A percentile compares a stretch with the other conserved stretches of the same genome.
Evolutionary conservation across 306 rosid species (phyloP).

Genomic region (Corylus americana): DNA sequence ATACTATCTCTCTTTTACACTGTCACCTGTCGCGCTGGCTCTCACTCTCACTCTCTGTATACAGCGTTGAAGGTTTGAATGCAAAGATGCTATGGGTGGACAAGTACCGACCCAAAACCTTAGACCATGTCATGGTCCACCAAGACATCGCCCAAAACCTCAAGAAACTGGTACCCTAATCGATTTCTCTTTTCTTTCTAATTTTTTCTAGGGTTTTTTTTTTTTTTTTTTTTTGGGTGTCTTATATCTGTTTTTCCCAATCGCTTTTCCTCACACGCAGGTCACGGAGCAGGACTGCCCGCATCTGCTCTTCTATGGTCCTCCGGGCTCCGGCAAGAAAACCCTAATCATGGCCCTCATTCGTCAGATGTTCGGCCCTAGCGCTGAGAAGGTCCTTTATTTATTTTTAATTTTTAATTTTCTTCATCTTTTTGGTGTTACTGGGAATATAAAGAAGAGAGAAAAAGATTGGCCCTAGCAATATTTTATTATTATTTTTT

Average conservation of each 20-base stretch:
- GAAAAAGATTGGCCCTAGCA: no score
- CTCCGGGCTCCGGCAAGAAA: constrained; percentile 97
- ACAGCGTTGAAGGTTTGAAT: neutral
- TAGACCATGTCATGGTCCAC: constrained; percentile 72
- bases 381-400: constrained; percentile 74
- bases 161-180: constrained; percentile 65
- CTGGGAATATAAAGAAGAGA: no score
- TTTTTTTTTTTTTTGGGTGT: neutral
- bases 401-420: neutral
- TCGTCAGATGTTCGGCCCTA: constrained; percentile 86
- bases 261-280: constrained; percentile 29
- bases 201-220: neutral
- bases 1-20: neutral
- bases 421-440: neutral
- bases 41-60: no score
- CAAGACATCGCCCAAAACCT: constrained; percentile 73
- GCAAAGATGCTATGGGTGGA: constrained; percentile 92
- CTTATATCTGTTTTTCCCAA: neutral
- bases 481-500: neutral
- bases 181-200: neutral
- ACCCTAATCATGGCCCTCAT: constrained; percentile 92
- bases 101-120: constrained; percentile 91
- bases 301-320: constrained; percentile 93
- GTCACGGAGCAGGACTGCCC: constrained; percentile 92
- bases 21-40: no score